phyloP scores from a whole-genome alignment of 2,329 filamentous ascomycete genomes.

The Aspergillus tubingensis region DNA sequence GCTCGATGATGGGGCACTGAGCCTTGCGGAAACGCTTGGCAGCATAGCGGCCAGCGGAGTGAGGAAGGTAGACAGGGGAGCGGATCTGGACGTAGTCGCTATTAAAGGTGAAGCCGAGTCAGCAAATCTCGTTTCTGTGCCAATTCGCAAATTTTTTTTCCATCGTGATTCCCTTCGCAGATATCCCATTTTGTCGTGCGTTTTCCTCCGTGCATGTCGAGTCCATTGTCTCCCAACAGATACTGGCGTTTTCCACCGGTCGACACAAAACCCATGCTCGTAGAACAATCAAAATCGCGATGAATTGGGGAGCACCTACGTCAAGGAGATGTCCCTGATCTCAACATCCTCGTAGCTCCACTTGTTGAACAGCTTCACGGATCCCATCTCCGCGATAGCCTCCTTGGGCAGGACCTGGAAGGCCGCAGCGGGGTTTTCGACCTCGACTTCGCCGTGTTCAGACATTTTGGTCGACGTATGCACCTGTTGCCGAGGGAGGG shows the following conservation, averaged over 20 bases:
- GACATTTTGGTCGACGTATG: slow-evolving; percentile 69
- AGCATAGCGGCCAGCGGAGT: slow-evolving; percentile 98
- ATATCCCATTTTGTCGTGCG: slow-evolving; percentile 11
- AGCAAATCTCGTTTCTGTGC: slow-evolving; percentile 28
- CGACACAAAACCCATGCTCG: slow-evolving; percentile 10
- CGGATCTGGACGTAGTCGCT: slow-evolving; percentile 99
- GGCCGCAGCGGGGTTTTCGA: slow-evolving; percentile 70
- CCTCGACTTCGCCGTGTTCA: slow-evolving; percentile 92
- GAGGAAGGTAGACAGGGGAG: slow-evolving; percentile 97
- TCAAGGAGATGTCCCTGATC: slow-evolving; percentile 99
- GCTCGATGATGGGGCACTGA: slow-evolving; percentile 99
- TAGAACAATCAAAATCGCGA: slow-evolving; percentile 26
- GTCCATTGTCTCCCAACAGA: slow-evolving; percentile 14
- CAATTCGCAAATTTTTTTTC: neutral
- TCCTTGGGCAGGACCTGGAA: slow-evolving; percentile 90
- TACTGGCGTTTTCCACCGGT: slow-evolving; percentile 7
- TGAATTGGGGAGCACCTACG: slow-evolving; percentile 66
- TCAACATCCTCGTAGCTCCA: slow-evolving; percentile 99
- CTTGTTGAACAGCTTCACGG: slow-evolving; percentile 97
- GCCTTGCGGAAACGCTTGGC: slow-evolving; percentile 99
- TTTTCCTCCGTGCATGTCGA: slow-evolving; percentile 11
- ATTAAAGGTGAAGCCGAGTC: slow-evolving; percentile 34
- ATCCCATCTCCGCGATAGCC: slow-evolving; percentile 82
- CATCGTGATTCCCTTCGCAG: neutral
- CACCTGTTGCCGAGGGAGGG: slow-evolving; percentile 42